These are phyloP conservation scores for Usnea hakonensis DNA, from an alignment of 495 filamentous ascomycete genomes.

Conservation along the genomic window DNA sequence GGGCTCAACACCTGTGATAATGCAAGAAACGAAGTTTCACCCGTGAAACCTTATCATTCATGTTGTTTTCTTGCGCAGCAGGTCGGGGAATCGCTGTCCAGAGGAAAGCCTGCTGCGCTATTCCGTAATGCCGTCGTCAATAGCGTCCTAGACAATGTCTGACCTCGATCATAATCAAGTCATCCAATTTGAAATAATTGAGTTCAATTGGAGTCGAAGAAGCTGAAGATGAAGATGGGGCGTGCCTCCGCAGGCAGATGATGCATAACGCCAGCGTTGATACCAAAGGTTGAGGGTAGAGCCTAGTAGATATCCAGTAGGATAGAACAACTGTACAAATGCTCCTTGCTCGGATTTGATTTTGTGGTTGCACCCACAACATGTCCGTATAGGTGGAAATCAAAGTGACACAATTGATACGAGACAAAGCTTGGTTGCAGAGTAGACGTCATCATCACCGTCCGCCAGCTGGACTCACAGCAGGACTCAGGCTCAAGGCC, in stretches of 20 bases:
- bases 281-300: background rate
- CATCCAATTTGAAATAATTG: background rate
- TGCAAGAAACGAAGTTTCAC: background rate
- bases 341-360: background rate
- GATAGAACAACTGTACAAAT: background rate
- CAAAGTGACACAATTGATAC: background rate
- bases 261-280: background rate
- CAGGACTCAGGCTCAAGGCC: constrained; percentile 18
- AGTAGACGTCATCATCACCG: background rate
- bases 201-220: background rate
- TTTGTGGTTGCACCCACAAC: background rate
- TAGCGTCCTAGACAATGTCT: background rate
- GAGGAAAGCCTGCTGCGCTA: background rate
- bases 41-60: background rate
- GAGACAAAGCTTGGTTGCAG: too few relatives aligned
- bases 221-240: background rate
- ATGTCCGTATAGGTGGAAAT: background rate
- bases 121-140: background rate
- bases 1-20: background rate
- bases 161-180: background rate
- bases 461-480: constrained; percentile 19
- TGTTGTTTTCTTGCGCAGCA: background rate
- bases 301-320: background rate
- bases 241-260: background rate
- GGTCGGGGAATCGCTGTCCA: background rate